Evolutionary conservation across 225 moss, liverwort and hornwort genomes (phyloP).

Genomic region (Antitrichia curtipendula): DNA sequence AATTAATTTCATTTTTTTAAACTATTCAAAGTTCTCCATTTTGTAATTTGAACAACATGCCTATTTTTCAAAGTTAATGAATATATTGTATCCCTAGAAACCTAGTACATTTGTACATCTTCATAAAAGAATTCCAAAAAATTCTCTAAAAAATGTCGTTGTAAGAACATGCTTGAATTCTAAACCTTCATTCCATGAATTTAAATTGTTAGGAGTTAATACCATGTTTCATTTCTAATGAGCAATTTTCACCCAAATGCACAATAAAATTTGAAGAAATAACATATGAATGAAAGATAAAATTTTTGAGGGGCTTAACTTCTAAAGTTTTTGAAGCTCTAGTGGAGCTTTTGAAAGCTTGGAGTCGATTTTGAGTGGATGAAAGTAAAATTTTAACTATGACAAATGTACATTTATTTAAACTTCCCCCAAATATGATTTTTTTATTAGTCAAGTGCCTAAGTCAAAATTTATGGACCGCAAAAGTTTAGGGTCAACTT

Average conservation of each 20-base stretch:
- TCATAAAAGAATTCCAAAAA: not conserved
- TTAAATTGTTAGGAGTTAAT: not conserved
- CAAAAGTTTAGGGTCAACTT: not conserved
- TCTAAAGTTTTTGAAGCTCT: too few species aligned
- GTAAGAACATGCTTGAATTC: not conserved
- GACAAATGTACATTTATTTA: too few species aligned
- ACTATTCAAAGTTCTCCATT: not conserved
- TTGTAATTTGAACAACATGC: not conserved
- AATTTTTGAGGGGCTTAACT: not conserved
- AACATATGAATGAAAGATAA: not conserved
- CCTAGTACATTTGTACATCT: not conserved
- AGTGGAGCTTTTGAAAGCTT: not conserved
- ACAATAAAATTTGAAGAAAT: not conserved
- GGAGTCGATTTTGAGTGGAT: not conserved
- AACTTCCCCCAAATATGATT: too few species aligned
- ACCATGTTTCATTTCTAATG: not conserved
- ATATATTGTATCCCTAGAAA: fast-evolving
- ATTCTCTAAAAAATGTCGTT: not conserved
- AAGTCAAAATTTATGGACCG: not conserved
- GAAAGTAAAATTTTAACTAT: not conserved
- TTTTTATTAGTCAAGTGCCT: too few species aligned
- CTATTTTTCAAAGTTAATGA: not conserved
- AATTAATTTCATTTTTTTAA: not conserved
- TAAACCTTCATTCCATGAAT: not conserved
- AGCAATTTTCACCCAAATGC: not conserved